A percentile compares a stretch with the other conserved stretches of the same genome.
These are phyloP conservation scores for Aspergillus persii DNA, from an alignment of 2,329 filamentous ascomycete species.

Conservation along the genomic window DNA sequence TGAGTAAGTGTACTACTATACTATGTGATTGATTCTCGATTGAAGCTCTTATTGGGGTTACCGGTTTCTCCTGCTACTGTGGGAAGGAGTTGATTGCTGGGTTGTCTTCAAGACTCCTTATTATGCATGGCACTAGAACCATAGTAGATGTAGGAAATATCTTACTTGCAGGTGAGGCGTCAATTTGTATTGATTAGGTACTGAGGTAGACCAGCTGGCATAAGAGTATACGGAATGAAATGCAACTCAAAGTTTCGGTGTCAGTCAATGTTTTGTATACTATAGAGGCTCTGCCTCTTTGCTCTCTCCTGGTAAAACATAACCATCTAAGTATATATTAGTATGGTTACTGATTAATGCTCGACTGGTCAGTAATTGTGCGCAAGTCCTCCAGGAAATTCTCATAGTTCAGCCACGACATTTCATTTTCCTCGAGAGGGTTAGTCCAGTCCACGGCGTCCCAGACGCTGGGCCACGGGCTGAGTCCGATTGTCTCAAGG, in stretches of 20 bases:
- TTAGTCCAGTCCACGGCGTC: conserved; percentile 23
- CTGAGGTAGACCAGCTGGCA: too few relatives aligned
- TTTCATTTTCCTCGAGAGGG: conserved; percentile 11
- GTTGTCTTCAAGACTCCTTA: background rate
- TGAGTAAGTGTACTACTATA: conserved; percentile 12
- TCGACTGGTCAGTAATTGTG: conserved; percentile 9
- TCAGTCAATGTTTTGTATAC: too few relatives aligned
- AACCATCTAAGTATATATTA: conserved; percentile 12
- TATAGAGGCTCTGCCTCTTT: background rate
- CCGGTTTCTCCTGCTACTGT: too few relatives aligned
- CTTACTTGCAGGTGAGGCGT: too few relatives aligned
- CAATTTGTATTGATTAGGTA: too few relatives aligned
- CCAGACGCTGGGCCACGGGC: conserved; percentile 24
- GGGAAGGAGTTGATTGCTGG: background rate
- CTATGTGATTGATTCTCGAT: background rate
- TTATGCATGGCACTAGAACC: too few relatives aligned
- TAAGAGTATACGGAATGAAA: too few relatives aligned
- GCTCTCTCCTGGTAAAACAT: background rate
- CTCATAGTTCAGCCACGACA: conserved; percentile 28
- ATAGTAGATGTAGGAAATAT: too few relatives aligned
- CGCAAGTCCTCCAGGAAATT: conserved; percentile 28
- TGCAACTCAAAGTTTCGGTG: too few relatives aligned
- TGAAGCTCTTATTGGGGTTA: background rate
- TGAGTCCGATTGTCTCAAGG: conserved; percentile 4
- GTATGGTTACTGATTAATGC: conserved; percentile 19